phyloP scores from a whole-genome alignment of 257 asterid species.

The Solanum appendiculatum region DNA sequence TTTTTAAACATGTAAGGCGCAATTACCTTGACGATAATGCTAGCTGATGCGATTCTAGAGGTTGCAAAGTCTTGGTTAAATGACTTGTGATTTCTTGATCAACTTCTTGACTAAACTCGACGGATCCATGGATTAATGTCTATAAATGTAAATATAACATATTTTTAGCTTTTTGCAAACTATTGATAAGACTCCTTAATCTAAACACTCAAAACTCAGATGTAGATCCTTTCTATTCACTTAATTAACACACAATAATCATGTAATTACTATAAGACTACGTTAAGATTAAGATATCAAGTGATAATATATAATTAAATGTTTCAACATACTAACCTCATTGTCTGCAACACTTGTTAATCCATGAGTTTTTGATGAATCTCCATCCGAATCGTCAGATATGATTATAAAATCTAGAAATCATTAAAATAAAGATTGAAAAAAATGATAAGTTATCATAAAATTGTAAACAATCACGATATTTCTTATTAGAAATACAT shows the following conservation, averaged over 20 bases:
- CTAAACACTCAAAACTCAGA: background rate
- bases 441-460: too few relatives aligned
- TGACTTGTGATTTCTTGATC: background rate
- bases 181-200: background rate
- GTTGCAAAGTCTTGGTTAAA: too few relatives aligned
- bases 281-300: background rate
- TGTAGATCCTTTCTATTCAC: background rate
- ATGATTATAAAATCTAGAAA: too few relatives aligned
- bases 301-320: background rate
- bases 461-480: too few relatives aligned
- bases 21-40: too few relatives aligned
- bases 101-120: background rate
- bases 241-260: background rate
- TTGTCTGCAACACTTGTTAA: too few relatives aligned
- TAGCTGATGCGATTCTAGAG: too few relatives aligned
- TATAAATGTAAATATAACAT: too few relatives aligned
- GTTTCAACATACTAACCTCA: background rate
- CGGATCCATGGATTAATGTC: rapidly evolving
- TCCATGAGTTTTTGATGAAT: too few relatives aligned
- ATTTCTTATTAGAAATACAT: too few relatives aligned
- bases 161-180: background rate
- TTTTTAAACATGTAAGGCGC: background rate
- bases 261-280: background rate
- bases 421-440: too few relatives aligned
- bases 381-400: too few relatives aligned